Conservation (phyloP, 768 basidiomycete species). For the Coprinellus micaceus region DNA sequence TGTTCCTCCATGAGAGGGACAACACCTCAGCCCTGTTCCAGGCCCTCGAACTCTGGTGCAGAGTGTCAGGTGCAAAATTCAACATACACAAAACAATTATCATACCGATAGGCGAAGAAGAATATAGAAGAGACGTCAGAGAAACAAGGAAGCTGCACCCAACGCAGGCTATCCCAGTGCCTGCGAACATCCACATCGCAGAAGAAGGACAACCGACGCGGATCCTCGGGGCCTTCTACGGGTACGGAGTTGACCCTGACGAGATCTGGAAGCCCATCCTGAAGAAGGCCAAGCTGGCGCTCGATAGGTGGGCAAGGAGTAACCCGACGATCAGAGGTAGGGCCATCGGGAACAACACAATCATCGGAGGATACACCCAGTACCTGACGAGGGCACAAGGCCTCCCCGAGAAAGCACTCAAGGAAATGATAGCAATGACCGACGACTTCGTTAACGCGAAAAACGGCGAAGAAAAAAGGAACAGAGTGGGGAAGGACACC, state of each 20-base stretch:
- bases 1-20: slow-evolving; percentile 29
- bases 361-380: neutral
- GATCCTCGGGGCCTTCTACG: slow-evolving; percentile 31
- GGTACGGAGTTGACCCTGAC: slow-evolving; percentile 22
- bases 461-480: slow-evolving; percentile 11
- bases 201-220: slow-evolving; percentile 27
- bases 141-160: slow-evolving; percentile 16
- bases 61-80: slow-evolving; percentile 37
- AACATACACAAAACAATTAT: slow-evolving; percentile 40
- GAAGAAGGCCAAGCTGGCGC: slow-evolving; percentile 19
- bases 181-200: slow-evolving; percentile 18
- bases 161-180: slow-evolving; percentile 25
- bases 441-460: slow-evolving; percentile 15
- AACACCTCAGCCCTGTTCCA: slow-evolving; percentile 17
- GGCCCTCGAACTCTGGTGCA: slow-evolving; percentile 37
- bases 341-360: slow-evolving; percentile 1
- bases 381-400: neutral
- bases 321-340: slow-evolving; percentile 17
- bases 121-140: slow-evolving; percentile 15
- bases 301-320: slow-evolving; percentile 22
- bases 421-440: slow-evolving; percentile 18
- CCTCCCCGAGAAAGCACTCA: neutral
- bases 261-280: slow-evolving; percentile 23
- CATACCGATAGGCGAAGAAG: slow-evolving; percentile 28
- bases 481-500: slow-evolving; percentile 13